Conservation (phyloP, 2,329 filamentous ascomycete genomes). For the Colletotrichum chrysophilum region DNA sequence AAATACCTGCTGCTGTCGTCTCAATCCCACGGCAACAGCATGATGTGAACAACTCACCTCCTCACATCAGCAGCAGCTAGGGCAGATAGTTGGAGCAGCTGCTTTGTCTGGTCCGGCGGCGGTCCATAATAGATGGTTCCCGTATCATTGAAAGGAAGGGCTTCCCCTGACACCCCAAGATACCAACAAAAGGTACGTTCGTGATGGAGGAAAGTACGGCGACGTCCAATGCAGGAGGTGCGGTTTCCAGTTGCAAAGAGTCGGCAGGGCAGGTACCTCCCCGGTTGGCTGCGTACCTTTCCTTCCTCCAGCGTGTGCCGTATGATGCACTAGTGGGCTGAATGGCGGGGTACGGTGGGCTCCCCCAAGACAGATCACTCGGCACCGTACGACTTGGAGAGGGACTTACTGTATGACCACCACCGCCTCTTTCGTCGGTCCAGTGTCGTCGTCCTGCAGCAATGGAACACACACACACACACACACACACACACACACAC, state of each 20-base stretch:
- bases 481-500: not conserved
- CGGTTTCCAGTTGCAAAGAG: not conserved
- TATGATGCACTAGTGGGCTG: slow-evolving; percentile 19
- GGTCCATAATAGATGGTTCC: not conserved
- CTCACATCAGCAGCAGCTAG: not conserved
- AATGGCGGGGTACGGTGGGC: slow-evolving; percentile 20
- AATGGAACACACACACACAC: not conserved
- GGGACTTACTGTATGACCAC: slow-evolving; percentile 10
- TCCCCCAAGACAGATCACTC: not conserved
- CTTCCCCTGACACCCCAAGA: slow-evolving; percentile 2
- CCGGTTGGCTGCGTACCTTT: not conserved
- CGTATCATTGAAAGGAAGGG: slow-evolving; percentile 5
- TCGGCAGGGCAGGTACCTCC: not conserved
- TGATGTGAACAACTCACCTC: slow-evolving; percentile 2
- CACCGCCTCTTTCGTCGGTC: not conserved
- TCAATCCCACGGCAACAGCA: not conserved
- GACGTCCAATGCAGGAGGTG: not conserved
- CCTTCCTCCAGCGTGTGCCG: not conserved
- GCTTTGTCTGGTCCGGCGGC: not conserved
- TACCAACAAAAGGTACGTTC: not conserved
- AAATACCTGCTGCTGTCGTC: not conserved
- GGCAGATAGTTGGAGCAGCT: not conserved
- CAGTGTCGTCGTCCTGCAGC: not conserved
- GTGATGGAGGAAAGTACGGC: not conserved
- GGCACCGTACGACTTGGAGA: not conserved